phyloP scores from a whole-genome alignment of 2,329 filamentous ascomycete genomes.

The Trichoderma semiorbis region DNA sequence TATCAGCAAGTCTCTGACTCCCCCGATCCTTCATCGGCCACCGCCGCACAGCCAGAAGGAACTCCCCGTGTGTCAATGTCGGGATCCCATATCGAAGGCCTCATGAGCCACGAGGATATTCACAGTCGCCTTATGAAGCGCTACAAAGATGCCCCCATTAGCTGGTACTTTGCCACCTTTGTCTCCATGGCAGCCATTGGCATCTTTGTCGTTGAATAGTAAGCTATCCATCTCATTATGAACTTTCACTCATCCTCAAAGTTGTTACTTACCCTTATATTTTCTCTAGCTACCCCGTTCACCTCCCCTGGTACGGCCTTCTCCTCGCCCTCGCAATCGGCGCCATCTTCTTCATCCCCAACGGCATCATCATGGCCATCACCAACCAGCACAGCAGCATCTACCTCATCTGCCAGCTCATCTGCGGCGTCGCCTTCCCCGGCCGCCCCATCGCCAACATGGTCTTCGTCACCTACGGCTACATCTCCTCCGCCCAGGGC shows the following conservation, averaged over 20 bases:
- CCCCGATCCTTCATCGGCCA: constrained; percentile 22
- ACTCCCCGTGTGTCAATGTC: constrained; percentile 31
- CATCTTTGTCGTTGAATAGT: constrained; percentile 83
- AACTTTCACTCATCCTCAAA: neutral
- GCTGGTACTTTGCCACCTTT: constrained; percentile 77
- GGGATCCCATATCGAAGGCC: constrained; percentile 45
- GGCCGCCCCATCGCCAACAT: constrained; percentile 86
- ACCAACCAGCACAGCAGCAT: constrained; percentile 87
- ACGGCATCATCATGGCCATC: constrained; percentile 89
- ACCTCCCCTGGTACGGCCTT: constrained; percentile 83
- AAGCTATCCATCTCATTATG: constrained; percentile 35
- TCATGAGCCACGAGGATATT: constrained; percentile 72
- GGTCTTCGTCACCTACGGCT: constrained; percentile 90
- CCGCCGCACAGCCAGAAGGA: neutral
- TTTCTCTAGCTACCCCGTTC: constrained; percentile 64
- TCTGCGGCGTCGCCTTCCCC: constrained; percentile 78
- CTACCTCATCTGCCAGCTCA: constrained; percentile 81
- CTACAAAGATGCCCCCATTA: constrained; percentile 77
- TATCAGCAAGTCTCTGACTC: constrained; percentile 50
- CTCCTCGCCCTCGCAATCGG: constrained; percentile 75
- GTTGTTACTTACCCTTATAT: constrained; percentile 20
- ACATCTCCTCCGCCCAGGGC: constrained; percentile 83
- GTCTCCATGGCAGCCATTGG: constrained; percentile 72
- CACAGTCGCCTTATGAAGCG: constrained; percentile 80
- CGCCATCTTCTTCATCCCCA: constrained; percentile 79